Evolutionary conservation across 108 stramenopile genomes (phyloP).

Genomic region (Pseudonitzschia pungens): DNA sequence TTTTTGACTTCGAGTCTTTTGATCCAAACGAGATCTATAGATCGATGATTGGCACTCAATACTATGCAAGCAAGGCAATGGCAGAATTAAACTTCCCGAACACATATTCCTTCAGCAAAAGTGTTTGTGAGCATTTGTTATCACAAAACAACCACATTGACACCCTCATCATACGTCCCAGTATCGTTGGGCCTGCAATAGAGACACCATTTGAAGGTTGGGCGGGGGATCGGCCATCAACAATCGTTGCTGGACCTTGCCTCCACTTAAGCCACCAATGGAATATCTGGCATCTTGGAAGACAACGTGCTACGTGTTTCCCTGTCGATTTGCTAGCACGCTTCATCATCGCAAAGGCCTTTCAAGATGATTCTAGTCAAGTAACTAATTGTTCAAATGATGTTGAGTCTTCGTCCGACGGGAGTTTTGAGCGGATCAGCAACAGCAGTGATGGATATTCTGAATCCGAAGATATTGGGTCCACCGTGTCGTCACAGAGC

Average conservation of each 20-base stretch:
- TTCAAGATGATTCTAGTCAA: conserved; percentile 24
- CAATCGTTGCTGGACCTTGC: conserved; percentile 81
- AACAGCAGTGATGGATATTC: conserved; percentile 23
- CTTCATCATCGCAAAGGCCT: conserved; percentile 59
- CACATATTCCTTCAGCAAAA: conserved; percentile 87
- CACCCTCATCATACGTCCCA: conserved; percentile 81
- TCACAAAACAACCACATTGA: conserved; percentile 30
- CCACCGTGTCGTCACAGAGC: conserved; percentile 1
- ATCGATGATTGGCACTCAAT: conserved; percentile 77
- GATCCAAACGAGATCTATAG: conserved; percentile 68
- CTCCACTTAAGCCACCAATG: conserved; percentile 72
- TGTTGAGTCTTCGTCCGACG: conserved; percentile 24
- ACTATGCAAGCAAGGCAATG: conserved; percentile 78
- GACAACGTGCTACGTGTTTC: conserved; percentile 62
- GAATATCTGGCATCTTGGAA: conserved; percentile 79
- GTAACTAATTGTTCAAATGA: background rate
- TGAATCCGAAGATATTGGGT: conserved; percentile 16
- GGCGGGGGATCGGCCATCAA: conserved; percentile 86
- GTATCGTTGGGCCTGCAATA: conserved; percentile 84
- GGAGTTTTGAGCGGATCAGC: conserved; percentile 25
- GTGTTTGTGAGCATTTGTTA: conserved; percentile 84
- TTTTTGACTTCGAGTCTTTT: conserved; percentile 57
- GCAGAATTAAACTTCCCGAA: conserved; percentile 76
- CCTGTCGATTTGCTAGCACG: conserved; percentile 83
- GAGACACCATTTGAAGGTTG: conserved; percentile 78